These are phyloP conservation scores for Psilocybe cubensis DNA, from an alignment of 768 basidiomycete species.

Conservation along the genomic window DNA sequence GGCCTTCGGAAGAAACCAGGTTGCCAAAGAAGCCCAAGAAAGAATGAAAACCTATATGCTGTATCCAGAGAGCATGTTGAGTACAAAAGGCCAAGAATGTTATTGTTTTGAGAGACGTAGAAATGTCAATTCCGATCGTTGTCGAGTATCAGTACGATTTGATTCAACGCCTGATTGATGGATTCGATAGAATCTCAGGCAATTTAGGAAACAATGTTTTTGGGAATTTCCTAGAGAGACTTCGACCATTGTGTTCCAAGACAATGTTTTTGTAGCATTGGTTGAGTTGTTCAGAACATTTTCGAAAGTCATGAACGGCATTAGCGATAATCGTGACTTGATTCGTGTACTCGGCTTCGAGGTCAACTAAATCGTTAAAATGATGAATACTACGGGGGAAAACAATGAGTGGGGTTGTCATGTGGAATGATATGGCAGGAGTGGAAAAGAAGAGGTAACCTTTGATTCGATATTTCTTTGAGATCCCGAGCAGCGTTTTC, in stretches of 20 bases:
- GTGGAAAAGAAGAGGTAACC: slow-evolving; percentile 31
- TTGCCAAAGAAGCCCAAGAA: too few species aligned
- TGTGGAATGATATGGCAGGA: not conserved
- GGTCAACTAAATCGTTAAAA: slow-evolving; percentile 56
- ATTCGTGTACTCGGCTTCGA: slow-evolving; percentile 56
- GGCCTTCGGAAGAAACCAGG: not conserved
- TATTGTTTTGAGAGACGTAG: too few species aligned
- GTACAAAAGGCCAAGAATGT: too few species aligned
- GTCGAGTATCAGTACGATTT: too few species aligned
- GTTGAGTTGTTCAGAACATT: slow-evolving; percentile 39
- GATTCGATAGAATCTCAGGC: slow-evolving; percentile 23
- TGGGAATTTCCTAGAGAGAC: slow-evolving; percentile 55
- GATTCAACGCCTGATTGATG: slow-evolving; percentile 8
- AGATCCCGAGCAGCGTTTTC: slow-evolving; percentile 47
- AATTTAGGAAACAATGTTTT: slow-evolving; percentile 40
- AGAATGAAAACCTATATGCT: too few species aligned
- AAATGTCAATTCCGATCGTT: too few species aligned
- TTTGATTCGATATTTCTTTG: slow-evolving; percentile 44
- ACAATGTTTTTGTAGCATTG: slow-evolving; percentile 40
- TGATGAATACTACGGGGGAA: slow-evolving; percentile 32
- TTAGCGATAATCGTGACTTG: slow-evolving; percentile 42
- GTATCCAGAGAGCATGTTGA: too few species aligned
- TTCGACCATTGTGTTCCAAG: slow-evolving; percentile 50
- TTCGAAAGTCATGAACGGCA: slow-evolving; percentile 45
- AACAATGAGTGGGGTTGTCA: not conserved